Percentiles rank a stretch among this genome's conserved stretches.
Evolutionary conservation across 768 basidiomycete species (phyloP).

Genomic region (Dioszegia aurantiaca): DNA sequence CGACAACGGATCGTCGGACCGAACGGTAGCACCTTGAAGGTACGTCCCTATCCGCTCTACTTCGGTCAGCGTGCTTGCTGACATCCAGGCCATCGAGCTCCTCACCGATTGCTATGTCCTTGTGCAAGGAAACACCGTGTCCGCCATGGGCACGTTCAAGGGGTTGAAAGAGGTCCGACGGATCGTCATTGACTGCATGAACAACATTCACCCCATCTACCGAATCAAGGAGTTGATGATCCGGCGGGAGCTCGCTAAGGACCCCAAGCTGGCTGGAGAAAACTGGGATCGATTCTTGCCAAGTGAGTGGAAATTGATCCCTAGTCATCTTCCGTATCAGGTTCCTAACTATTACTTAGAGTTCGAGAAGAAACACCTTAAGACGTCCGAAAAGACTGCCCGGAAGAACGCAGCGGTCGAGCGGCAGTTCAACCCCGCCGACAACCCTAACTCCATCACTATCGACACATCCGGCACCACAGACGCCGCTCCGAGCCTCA

Average conservation of each 20-base stretch:
- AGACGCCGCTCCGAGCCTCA: constrained; percentile 41
- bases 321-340: too few relatives aligned
- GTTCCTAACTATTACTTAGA: constrained; percentile 54
- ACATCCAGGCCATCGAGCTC: constrained; percentile 82
- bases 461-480: constrained; percentile 1
- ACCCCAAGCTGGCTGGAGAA: constrained; percentile 88
- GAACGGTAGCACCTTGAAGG: constrained; percentile 95
- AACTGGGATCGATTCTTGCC: constrained; percentile 98
- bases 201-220: constrained; percentile 98
- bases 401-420: constrained; percentile 75
- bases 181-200: constrained; percentile 99
- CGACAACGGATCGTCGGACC: constrained; percentile 96
- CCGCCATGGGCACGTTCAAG: constrained; percentile 95
- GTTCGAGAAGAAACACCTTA: constrained; percentile 89
- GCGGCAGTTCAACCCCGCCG: constrained; percentile 57
- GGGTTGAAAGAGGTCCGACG: constrained; percentile 91
- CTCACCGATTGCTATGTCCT: constrained; percentile 94
- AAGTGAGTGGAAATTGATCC: too few relatives aligned
- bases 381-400: constrained; percentile 86
- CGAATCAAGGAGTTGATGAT: constrained; percentile 99
- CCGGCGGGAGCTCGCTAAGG: constrained; percentile 92
- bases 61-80: neutral
- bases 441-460: constrained; percentile 53
- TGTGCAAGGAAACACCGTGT: constrained; percentile 96
- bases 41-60: constrained; percentile 52